Evolutionary conservation across 768 basidiomycete species (phyloP).

Genomic region (Kockovaella imperatae): DNA sequence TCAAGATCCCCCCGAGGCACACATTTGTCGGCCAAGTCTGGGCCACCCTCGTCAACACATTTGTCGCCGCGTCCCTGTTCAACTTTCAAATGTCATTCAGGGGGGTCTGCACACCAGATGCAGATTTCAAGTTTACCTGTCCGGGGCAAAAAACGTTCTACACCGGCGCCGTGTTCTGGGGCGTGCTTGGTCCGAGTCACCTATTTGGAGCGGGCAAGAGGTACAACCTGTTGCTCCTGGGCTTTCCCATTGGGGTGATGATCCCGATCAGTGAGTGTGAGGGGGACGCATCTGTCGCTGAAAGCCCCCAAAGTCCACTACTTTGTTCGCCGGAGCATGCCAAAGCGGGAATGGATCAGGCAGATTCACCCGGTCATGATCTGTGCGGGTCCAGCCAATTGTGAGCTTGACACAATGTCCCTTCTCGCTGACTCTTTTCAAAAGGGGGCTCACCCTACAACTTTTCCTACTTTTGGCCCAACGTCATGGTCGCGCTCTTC

Average conservation of each 20-base stretch:
- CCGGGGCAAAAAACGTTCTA: no score
- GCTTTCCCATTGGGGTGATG: constrained; percentile 65
- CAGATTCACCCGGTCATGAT: not conserved
- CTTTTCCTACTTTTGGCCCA: constrained; percentile 16
- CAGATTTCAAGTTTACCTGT: constrained; percentile 41
- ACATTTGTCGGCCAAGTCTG: constrained; percentile 57
- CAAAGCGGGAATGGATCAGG: not conserved
- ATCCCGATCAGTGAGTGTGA: constrained; percentile 59
- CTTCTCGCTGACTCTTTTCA: not conserved
- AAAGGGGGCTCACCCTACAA: constrained; percentile 15
- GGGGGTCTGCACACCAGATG: constrained; percentile 48
- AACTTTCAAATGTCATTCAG: constrained; percentile 46
- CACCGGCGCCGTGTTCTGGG: no score
- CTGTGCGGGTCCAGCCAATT: not conserved
- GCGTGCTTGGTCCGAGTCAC: no score
- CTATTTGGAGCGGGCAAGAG: no score
- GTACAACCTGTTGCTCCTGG: constrained; percentile 60
- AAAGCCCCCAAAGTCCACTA: not conserved
- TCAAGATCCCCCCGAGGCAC: constrained; percentile 75
- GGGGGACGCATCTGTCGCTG: not conserved
- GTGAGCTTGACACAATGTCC: not conserved
- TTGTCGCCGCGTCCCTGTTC: constrained; percentile 35
- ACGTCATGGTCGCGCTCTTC: constrained; percentile 8
- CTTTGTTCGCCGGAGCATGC: not conserved
- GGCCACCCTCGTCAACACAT: constrained; percentile 38